Percentiles rank a stretch among this genome's conserved stretches.
These are phyloP conservation scores for Claviceps sp. DNA, from an alignment of 2,329 filamentous ascomycete genomes.

Conservation along the genomic window DNA sequence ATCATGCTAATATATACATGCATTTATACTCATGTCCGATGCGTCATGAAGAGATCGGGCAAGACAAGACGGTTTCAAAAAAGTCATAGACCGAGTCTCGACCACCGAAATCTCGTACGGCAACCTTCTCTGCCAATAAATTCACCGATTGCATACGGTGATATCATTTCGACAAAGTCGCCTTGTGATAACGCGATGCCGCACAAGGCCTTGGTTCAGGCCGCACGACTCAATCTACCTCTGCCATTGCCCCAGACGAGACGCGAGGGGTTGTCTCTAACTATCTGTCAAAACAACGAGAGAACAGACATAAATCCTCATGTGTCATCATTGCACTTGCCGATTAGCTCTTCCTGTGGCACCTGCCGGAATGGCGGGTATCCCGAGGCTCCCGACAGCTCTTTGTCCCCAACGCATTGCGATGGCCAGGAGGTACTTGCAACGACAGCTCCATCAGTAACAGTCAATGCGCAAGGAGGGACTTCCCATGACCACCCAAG, in stretches of 20 bases:
- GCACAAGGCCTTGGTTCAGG: slow-evolving; percentile 4
- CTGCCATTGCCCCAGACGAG: neutral
- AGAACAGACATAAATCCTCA: neutral
- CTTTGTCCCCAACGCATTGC: neutral
- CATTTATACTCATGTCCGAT: slow-evolving; percentile 55
- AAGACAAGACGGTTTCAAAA: slow-evolving; percentile 5
- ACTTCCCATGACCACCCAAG: no score
- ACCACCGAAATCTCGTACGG: slow-evolving; percentile 2
- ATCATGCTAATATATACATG: slow-evolving; percentile 53
- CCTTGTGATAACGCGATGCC: slow-evolving; percentile 7
- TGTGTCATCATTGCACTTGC: no score
- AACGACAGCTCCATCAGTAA: neutral
- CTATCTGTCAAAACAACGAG: neutral
- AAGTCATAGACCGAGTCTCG: slow-evolving; percentile 1
- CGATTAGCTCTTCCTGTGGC: neutral
- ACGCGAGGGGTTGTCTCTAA: neutral
- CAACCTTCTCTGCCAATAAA: slow-evolving; percentile 12
- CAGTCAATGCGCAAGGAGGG: neutral
- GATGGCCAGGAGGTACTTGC: neutral
- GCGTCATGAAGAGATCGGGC: slow-evolving; percentile 27
- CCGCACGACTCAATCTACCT: neutral
- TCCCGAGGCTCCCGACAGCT: neutral
- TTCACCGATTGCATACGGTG: slow-evolving; percentile 20
- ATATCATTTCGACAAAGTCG: slow-evolving; percentile 18
- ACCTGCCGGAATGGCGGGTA: neutral